Conservation (phyloP, 2,329 filamentous ascomycete genomes). For the Chaetothyriales sp. region DNA sequence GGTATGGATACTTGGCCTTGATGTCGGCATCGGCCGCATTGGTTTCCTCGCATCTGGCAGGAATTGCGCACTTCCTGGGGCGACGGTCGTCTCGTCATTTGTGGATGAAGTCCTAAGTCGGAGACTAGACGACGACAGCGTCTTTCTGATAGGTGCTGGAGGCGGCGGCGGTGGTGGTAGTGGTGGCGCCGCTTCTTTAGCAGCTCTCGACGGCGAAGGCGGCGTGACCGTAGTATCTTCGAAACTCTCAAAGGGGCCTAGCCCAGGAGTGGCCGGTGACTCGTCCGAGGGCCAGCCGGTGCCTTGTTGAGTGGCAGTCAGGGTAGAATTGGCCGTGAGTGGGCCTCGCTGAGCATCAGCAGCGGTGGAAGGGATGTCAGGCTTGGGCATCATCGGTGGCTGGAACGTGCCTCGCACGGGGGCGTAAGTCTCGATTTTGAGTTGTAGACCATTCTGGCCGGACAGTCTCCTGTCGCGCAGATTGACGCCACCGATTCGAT, state of each 20-base stretch:
- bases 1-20: conserved; percentile 46
- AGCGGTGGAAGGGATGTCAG: conserved; percentile 5
- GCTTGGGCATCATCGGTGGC: conserved; percentile 4
- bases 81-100: conserved; percentile 55
- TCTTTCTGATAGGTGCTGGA: conserved; percentile 36
- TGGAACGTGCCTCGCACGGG: background rate
- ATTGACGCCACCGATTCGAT: conserved; percentile 21
- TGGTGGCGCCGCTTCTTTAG: conserved; percentile 11
- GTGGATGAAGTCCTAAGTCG: conserved; percentile 51
- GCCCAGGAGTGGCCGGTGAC: conserved; percentile 26
- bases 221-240: conserved; percentile 21
- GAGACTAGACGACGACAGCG: conserved; percentile 55
- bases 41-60: conserved; percentile 30
- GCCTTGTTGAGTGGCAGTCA: conserved; percentile 21
- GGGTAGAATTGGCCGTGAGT: conserved; percentile 7
- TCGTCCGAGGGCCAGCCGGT: conserved; percentile 17
- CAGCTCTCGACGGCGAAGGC: conserved; percentile 19
- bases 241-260: conserved; percentile 32
- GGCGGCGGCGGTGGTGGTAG: conserved; percentile 14
- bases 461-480: conserved; percentile 68
- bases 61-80: conserved; percentile 57
- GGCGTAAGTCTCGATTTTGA: conserved; percentile 67
- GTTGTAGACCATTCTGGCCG: conserved; percentile 60
- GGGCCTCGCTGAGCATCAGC: conserved; percentile 7
- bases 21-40: conserved; percentile 48